Conservation (phyloP, 2,329 filamentous ascomycete species). For the Ophiosphaerella narmari region DNA sequence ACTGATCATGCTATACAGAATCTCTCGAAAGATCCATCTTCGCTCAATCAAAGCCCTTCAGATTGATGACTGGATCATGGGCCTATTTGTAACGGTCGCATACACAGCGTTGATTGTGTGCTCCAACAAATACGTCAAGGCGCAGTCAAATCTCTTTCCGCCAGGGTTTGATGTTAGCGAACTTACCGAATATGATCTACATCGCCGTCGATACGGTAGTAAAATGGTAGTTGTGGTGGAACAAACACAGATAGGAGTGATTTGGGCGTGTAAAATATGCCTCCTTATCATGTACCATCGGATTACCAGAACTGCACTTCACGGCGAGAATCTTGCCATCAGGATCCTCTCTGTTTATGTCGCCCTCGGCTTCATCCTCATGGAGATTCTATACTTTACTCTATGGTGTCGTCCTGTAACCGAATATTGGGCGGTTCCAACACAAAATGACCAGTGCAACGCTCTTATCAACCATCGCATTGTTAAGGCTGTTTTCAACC, state of each 20-base stretch:
- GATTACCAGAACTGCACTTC: conserved; percentile 47
- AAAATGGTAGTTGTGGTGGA: conserved; percentile 61
- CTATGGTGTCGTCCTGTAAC: conserved; percentile 60
- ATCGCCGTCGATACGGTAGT: conserved; percentile 34
- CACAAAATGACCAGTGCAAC: conserved; percentile 40
- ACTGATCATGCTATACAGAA: conserved; percentile 30
- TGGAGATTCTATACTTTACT: conserved; percentile 56
- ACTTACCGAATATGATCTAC: conserved; percentile 44
- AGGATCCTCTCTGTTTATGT: conserved; percentile 55
- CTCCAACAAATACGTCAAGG: conserved; percentile 51
- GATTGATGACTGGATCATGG: conserved; percentile 63
- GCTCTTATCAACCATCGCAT: conserved; percentile 45
- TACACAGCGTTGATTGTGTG: conserved; percentile 57
- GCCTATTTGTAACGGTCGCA: conserved; percentile 51
- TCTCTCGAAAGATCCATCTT: conserved; percentile 53
- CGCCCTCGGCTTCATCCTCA: conserved; percentile 52
- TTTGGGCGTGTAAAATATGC: conserved; percentile 60
- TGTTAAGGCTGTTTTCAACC: conserved; percentile 49
- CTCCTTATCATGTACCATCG: conserved; percentile 60
- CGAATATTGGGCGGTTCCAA: conserved; percentile 59
- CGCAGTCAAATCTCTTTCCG: conserved; percentile 51
- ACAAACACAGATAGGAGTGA: conserved; percentile 56
- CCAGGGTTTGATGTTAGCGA: conserved; percentile 51
- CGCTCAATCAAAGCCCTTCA: conserved; percentile 56
- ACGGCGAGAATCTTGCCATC: conserved; percentile 41